phyloP scores from a whole-genome alignment of 208 protist genomes.

The Crithidia bombi region DNA sequence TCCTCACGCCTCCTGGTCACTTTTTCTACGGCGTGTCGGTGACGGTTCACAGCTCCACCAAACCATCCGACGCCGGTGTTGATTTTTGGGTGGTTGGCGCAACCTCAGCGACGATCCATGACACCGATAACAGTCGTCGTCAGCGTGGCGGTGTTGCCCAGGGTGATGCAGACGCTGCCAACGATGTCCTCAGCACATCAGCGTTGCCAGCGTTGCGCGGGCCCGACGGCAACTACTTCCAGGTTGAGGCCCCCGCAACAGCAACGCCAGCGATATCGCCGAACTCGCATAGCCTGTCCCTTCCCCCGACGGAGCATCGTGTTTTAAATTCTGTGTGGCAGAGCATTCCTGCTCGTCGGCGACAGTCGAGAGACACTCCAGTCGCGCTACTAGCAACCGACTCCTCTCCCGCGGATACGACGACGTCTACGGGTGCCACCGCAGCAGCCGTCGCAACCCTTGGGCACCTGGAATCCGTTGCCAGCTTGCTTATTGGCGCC shows the following conservation, averaged over 20 bases:
- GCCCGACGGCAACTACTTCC: slow-evolving; percentile 16
- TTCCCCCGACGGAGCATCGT: background rate
- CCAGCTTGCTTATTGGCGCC: slow-evolving; percentile 13
- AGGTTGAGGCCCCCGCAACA: slow-evolving; percentile 5
- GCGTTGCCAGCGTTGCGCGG: slow-evolving; percentile 13
- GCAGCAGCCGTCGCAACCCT: no score
- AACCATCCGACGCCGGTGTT: background rate
- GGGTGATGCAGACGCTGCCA: background rate
- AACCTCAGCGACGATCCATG: background rate
- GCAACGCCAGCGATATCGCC: background rate
- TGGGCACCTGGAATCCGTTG: background rate
- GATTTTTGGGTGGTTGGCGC: slow-evolving; percentile 28
- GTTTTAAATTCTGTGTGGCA: slow-evolving; percentile 25
- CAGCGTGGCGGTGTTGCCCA: background rate
- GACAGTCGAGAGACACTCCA: background rate
- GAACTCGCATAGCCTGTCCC: background rate
- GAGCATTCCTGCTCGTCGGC: background rate
- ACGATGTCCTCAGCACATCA: no score
- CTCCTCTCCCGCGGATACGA: background rate
- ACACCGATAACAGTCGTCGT: background rate
- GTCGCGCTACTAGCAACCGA: no score
- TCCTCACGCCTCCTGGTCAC: slow-evolving; percentile 17
- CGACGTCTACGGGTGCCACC: no score
- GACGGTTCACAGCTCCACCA: background rate
- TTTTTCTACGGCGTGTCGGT: slow-evolving; percentile 23